Evolutionary conservation across 345 rosid species (phyloP).

Genomic region (Chamaenerion angustifolium): DNA sequence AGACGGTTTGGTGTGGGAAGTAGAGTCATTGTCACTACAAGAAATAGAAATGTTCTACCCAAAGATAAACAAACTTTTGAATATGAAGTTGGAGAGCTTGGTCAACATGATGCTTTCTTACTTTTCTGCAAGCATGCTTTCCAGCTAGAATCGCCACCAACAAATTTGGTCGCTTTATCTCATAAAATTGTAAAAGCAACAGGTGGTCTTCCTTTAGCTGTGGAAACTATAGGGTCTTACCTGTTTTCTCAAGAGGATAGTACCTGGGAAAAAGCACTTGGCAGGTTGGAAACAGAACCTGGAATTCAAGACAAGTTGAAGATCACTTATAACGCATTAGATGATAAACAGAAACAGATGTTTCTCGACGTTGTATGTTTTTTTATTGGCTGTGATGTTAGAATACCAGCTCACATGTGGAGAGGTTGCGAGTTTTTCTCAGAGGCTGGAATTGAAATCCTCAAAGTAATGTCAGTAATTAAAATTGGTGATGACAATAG

Average conservation of each 20-base stretch:
- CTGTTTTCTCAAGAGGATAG: not conserved
- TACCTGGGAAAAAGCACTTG: not conserved
- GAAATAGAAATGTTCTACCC: not conserved
- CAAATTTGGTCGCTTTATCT: accelerated
- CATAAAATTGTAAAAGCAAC: not conserved
- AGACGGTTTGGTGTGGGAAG: constrained; percentile 1
- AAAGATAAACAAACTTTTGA: too few relatives aligned
- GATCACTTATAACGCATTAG: not conserved
- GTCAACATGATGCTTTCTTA: not conserved
- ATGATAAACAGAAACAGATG: not conserved
- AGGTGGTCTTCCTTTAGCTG: constrained; percentile 12
- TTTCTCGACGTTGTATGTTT: constrained; percentile 3
- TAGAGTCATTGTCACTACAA: not conserved
- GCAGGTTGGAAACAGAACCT: not conserved
- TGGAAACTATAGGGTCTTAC: constrained; percentile 4
- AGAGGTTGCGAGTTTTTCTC: constrained; percentile 1
- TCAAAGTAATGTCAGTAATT: not conserved
- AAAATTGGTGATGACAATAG: not conserved
- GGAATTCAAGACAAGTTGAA: not conserved
- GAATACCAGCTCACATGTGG: constrained; percentile 1
- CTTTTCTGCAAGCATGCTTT: constrained; percentile 6
- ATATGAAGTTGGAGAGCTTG: not conserved
- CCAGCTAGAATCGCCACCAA: not conserved
- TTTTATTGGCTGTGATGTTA: constrained; percentile 3
- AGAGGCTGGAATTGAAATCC: not conserved